These are phyloP conservation scores for Magnaporthiopsis rhizophila DNA, from an alignment of 2,329 filamentous ascomycete species.

Conservation along the genomic window DNA sequence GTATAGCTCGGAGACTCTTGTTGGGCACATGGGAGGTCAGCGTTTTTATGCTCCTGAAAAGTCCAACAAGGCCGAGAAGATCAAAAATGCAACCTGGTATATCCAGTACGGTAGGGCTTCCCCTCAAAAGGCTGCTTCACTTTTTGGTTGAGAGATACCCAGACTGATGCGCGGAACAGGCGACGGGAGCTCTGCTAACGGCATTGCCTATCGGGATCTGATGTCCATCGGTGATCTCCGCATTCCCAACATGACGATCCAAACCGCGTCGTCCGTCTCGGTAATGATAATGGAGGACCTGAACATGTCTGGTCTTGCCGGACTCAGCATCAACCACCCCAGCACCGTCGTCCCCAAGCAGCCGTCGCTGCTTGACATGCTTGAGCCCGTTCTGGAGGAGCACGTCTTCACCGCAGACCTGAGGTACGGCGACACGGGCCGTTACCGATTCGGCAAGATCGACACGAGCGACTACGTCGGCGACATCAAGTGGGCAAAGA, in stretches of 20 bases:
- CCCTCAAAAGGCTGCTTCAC: constrained; percentile 9
- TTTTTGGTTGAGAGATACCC: not conserved
- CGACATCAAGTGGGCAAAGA: constrained; percentile 33
- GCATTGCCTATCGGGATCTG: constrained; percentile 43
- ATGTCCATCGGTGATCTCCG: constrained; percentile 36
- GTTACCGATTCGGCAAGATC: constrained; percentile 44
- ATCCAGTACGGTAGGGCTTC: constrained; percentile 31
- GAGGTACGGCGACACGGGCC: constrained; percentile 35
- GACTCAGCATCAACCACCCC: constrained; percentile 38
- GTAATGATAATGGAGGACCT: constrained; percentile 32
- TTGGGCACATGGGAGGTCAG: constrained; percentile 35
- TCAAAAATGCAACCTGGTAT: constrained; percentile 38
- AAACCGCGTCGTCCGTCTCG: constrained; percentile 36
- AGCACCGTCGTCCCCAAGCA: constrained; percentile 35
- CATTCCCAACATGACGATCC: constrained; percentile 37
- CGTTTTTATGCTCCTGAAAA: constrained; percentile 35
- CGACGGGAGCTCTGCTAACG: constrained; percentile 35
- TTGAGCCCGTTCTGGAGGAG: constrained; percentile 30
- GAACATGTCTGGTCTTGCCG: constrained; percentile 42
- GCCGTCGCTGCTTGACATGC: constrained; percentile 35
- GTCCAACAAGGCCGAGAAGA: constrained; percentile 33
- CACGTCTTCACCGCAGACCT: constrained; percentile 44
- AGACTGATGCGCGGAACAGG: constrained; percentile 18
- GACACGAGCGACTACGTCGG: constrained; percentile 30
- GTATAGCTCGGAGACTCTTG: constrained; percentile 40